Evolutionary conservation across 2,329 filamentous ascomycete species (phyloP).

Genomic region (Ceratocystis alfenasii): DNA sequence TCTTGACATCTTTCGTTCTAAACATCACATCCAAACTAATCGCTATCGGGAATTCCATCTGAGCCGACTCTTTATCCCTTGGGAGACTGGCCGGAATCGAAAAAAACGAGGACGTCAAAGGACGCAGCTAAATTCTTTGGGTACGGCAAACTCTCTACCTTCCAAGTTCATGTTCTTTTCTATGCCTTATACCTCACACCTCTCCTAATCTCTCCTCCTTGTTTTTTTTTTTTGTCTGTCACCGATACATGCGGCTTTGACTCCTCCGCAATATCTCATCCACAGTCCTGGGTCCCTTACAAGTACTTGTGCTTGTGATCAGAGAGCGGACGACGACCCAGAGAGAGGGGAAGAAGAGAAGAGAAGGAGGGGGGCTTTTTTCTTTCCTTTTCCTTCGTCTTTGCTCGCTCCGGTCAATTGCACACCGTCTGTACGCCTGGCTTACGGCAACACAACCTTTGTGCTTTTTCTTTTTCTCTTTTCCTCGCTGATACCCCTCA

Average conservation of each 20-base stretch:
- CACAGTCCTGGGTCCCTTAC: background rate
- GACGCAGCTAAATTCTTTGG: background rate
- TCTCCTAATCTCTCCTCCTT: background rate
- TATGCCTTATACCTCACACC: background rate
- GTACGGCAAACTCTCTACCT: background rate
- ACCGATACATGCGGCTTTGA: background rate
- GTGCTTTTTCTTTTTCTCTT: background rate
- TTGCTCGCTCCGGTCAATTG: background rate
- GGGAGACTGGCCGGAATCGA: background rate
- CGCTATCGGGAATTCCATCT: background rate
- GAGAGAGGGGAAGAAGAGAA: background rate
- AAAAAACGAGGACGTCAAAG: background rate
- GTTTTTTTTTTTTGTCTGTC: background rate
- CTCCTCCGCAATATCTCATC: background rate
- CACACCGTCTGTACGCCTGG: background rate
- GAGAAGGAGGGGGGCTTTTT: background rate
- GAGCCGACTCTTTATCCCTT: background rate
- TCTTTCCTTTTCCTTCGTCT: background rate
- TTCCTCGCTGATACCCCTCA: background rate
- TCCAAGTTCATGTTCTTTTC: background rate
- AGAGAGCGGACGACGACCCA: background rate
- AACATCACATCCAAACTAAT: background rate
- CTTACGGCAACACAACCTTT: background rate
- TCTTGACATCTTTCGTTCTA: background rate
- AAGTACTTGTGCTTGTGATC: background rate